phyloP scores from a whole-genome alignment of 306 rosid genomes.

The Geum urbanum region DNA sequence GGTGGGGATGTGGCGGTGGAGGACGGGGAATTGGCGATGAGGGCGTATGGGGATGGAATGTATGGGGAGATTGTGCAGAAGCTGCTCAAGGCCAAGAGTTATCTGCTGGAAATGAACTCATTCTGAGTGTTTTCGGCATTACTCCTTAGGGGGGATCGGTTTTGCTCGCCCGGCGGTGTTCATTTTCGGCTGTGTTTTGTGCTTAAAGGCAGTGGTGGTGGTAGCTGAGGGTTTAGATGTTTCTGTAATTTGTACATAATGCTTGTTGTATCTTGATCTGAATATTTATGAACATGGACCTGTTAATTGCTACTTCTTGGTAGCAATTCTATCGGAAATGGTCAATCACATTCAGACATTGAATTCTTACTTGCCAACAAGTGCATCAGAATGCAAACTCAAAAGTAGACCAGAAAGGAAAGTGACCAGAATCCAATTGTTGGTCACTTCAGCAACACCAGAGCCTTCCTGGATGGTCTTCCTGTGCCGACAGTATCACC shows the following conservation, averaged over 20 bases:
- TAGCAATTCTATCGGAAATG: no score
- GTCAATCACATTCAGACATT: not conserved
- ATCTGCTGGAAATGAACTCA: constrained; percentile 41
- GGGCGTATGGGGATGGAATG: constrained; percentile 31
- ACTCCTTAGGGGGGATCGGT: not conserved
- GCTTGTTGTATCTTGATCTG: constrained; percentile 1
- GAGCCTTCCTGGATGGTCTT: not conserved
- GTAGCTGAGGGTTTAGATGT: constrained; percentile 2
- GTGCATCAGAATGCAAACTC: not conserved
- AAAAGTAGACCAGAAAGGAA: no score
- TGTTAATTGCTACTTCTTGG: not conserved
- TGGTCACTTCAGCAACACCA: not conserved
- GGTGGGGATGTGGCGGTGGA: constrained; percentile 22
- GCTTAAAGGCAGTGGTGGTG: not conserved
- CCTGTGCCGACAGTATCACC: not conserved
- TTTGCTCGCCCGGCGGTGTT: not conserved
- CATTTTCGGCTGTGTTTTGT: not conserved
- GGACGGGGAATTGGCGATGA: constrained; percentile 31
- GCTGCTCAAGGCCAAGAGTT: constrained; percentile 34
- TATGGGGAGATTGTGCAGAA: constrained; percentile 32
- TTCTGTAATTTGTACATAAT: not conserved
- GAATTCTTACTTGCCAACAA: not conserved
- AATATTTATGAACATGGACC: not conserved
- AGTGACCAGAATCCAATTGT: not conserved
- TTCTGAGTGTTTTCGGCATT: constrained; percentile 20